Evolutionary conservation across 441 rosid species (phyloP), one percentile per base, ranked within the genome.

Genomic region (Sinapis alba): DNA sequence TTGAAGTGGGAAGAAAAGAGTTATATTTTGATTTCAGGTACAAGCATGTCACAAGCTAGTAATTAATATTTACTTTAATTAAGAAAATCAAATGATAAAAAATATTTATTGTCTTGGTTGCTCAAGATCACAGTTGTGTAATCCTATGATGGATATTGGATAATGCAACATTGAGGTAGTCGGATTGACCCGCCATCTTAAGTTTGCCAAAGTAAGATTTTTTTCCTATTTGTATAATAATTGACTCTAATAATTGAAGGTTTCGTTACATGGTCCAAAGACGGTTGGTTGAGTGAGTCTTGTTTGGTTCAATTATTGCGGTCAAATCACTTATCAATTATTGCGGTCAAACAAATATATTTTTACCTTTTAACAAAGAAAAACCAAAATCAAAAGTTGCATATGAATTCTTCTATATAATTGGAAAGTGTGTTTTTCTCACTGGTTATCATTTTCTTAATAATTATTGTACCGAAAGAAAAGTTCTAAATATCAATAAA

Each of bases 141-240:
- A n/a, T n/a, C n/a, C n/a, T n/a, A n/a, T n/a, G n/a, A n/a, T n/a
- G n/a, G n/a, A n/a, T n/a, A n/a, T n/a, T n/a, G n/a, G 34, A 58
- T 13, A 26, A 26, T 6, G 53, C 61, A 24, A 57, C 10, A 13
- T 26, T 19, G 62, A 57, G 62, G 34, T 26, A 57, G 2, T n/a
- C 12, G 11, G 11, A 26, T 26, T n/a, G 62, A 58, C 62, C 62
- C 62, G 62, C 36, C 62, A 58, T 58, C 62, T 26, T 24, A 58
- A 7, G 62, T n/a, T 3, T 13, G 20, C 34, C 62, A 26, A 13
- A 26, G 6, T 27, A 58, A n/a, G 2, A 6, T 26, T 26, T 53
- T 13, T 24, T n/a, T n/a, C n/a, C 11, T 26, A 6, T 56, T 12
- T 57, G 32, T 13, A 13, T 24, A 2, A 56, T 51, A 19, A 9